phyloP scores from a whole-genome alignment of 768 basidiomycete genomes.

The Sporobolomyces roseus region DNA sequence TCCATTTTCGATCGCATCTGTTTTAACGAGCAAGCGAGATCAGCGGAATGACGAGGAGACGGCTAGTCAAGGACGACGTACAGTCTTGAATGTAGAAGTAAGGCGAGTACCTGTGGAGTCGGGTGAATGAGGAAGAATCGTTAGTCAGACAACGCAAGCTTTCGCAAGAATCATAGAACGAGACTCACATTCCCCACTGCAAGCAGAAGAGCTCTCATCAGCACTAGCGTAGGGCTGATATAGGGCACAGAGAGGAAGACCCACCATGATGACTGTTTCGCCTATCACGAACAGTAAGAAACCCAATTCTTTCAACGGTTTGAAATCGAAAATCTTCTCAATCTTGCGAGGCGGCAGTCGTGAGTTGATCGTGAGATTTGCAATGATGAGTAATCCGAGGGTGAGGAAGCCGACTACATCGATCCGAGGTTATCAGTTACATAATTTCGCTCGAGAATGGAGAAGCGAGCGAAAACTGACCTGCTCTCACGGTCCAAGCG shows the following conservation, averaged over 20 bases:
- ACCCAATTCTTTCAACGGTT: conserved; percentile 30
- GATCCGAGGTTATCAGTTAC: conserved; percentile 48
- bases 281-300: conserved; percentile 46
- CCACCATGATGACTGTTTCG: conserved; percentile 45
- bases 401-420: conserved; percentile 57
- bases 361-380: conserved; percentile 52
- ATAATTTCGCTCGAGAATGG: background rate
- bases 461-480: background rate
- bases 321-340: conserved; percentile 35
- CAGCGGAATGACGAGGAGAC: background rate
- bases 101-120: conserved; percentile 51
- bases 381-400: conserved; percentile 51
- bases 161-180: no score
- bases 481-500: conserved; percentile 47
- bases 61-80: background rate
- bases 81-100: conserved; percentile 44
- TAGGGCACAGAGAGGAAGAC: conserved; percentile 3
- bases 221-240: conserved; percentile 11
- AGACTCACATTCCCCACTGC: conserved; percentile 16
- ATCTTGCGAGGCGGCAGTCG: conserved; percentile 51
- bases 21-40: background rate
- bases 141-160: no score
- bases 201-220: no score
- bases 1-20: conserved; percentile 32
- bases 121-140: no score